These are phyloP conservation scores for Dryadomyces quercivorus DNA, from an alignment of 2,329 filamentous ascomycete species.

Conservation along the genomic window DNA sequence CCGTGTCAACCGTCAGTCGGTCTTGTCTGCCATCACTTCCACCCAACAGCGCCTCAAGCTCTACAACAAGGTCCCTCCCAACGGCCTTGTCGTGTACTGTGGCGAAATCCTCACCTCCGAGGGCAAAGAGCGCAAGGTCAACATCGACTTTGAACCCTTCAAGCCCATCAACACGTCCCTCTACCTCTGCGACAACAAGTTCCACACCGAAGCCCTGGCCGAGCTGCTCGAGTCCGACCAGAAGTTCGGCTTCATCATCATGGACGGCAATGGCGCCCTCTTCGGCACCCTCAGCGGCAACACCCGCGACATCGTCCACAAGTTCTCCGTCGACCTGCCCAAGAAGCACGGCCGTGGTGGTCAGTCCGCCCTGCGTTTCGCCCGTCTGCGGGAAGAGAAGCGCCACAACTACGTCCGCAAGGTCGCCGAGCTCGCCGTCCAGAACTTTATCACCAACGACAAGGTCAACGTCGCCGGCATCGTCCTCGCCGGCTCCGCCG, in stretches of 20 bases:
- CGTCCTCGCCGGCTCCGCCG: constrained; percentile 90
- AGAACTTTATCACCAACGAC: constrained; percentile 97
- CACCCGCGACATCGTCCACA: constrained; percentile 92
- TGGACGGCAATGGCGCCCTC: constrained; percentile 97
- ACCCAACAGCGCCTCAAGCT: constrained; percentile 98
- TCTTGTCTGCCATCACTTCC: constrained; percentile 95
- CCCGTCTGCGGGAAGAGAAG: constrained; percentile 98
- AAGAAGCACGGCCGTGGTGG: constrained; percentile 99
- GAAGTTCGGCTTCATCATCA: constrained; percentile 99
- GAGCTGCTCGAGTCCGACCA: constrained; percentile 97
- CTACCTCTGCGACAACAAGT: constrained; percentile 99
- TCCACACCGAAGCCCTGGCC: constrained; percentile 93
- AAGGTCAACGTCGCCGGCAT: constrained; percentile 96
- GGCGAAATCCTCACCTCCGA: constrained; percentile 99
- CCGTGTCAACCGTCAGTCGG: constrained; percentile 95
- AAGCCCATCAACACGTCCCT: constrained; percentile 99
- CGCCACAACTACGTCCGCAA: constrained; percentile 99
- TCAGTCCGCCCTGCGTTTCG: constrained; percentile 98
- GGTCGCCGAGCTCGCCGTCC: constrained; percentile 92
- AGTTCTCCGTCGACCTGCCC: constrained; percentile 95
- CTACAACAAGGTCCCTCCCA: constrained; percentile 97
- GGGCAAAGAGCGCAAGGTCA: constrained; percentile 98
- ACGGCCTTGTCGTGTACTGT: constrained; percentile 96
- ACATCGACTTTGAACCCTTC: constrained; percentile 99
- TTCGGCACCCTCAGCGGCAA: constrained; percentile 97